Base-by-base conservation (phyloP, 1,284 basidiomycete species). In the Schizophyllum amplum region DNA sequence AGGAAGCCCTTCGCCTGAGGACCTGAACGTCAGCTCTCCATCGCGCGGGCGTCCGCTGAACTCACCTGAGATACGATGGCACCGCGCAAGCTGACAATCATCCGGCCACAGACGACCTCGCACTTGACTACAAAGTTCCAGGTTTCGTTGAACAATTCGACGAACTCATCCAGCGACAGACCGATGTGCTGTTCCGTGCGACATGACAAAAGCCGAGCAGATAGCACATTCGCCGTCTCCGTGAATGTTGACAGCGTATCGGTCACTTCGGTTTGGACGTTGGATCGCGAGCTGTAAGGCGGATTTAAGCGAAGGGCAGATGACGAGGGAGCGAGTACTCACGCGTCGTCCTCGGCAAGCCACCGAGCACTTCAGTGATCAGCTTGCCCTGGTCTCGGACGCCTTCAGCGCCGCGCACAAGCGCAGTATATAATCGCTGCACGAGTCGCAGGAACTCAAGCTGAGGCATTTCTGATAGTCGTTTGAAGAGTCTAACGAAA, bases 11-110 rank as follows among this genome's bases (percentile, higher is more conserved):
- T 95, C 5, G 93, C 91, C 84, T 95, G 69, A 17, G 7, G 7
- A 52, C 27, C 52, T 57, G 49, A 53, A 50, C 47, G 15, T 56
- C 49, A 56, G 54, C n/a, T 5, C 11, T 48, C 22, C 46, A 21
- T 55, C 20, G 53, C 55, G 54, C 47, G 21, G 23, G 25, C 48
- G 58, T 52, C 57, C 7, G 54, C 24, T 33, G 24, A 54, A 51
- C 74, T 47, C 55, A 88, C 89, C 77, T 94, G 93, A 54, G 84
- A 80, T 46, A 93, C 84, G 49, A 92, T 79, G 1, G 85, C 87
- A 4, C 93, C 92, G 54, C 95, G 78, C 24, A 99, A 73, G 4
- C 92, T 89, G 51, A 96, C 91, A 59, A 98, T 92, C 92, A 98
- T 97, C 60, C 89, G 79, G 54, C 86, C 81, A 62, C 88, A 92